Evolutionary conservation across 192 early-diverging fungal species (phyloP), one percentile per base, ranked within the genome.

Genomic region (Entophlyctis luteolus): DNA sequence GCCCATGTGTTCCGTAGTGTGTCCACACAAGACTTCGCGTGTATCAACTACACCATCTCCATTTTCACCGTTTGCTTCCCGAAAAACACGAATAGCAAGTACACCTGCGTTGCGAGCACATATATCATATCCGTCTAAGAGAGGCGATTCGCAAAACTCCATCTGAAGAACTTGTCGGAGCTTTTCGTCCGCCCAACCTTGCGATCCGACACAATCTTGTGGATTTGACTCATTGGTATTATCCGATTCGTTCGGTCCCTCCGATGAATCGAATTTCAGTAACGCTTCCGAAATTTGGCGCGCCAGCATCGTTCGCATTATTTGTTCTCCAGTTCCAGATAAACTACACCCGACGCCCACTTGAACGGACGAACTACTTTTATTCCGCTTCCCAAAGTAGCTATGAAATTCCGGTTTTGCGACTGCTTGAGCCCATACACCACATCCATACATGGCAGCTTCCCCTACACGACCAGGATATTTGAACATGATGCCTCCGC

Each of bases 401-500:
- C 6, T n/a, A 27, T 63, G 60, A 16, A 16, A 4, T 29, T 6
- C 20, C 20, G 27, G 48, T 8, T 16, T 3, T 16, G 28, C 12
- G 8, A 63, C 46, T 16, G 77, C 75, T 48, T 89, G 79, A 4
- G 91, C 88, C 91, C 91, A 95, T 38, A 89, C 89, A 0, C 93
- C 92, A 27, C 84, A 75, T 0, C 91, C 91, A 77, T 83, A 93
- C 67, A 90, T 72, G 3, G 92, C 94, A 0, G 94, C 92, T 79
- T 95, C 91, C 16, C 93, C 91, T 16, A 96, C 77, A 3, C 94
- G 77, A 1, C 93, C 93, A 0, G 91, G 87, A 18, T 22, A 78
- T 75, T 70, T 96, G 23, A 95, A 78, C 1, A 88, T 84, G 54
- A 95, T 92, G 0, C 94, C 94, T 23, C 94, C 94, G 49, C 88